Evolutionary conservation across 1,284 basidiomycete genomes (phyloP), one percentile per base, ranked within the genome.

Genomic region (Cutaneotrichosporon arboriforme): DNA sequence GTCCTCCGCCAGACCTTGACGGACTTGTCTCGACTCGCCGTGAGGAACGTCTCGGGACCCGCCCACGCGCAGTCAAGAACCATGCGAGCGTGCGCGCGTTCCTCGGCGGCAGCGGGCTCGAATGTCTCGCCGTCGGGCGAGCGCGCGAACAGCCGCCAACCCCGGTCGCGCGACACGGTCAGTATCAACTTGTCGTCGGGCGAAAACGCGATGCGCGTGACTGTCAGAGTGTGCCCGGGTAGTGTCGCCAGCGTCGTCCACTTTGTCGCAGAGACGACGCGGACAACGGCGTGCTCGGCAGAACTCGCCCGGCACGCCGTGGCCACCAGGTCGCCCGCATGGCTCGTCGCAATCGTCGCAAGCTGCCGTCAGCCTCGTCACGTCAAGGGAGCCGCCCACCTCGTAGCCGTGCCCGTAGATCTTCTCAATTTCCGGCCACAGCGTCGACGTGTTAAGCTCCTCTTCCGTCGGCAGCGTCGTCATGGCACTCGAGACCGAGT

Each of bases 381-480:
- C 39, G 21, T n/a, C n/a, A n/a, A n/a, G n/a, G n/a, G n/a, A n/a
- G n/a, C n/a, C n/a, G 60, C 68, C 54, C 59, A 90, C 87, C 81
- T 98, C 96, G 69, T 97, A 97, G 33, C 92, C 92, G 73, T 98
- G 96, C 1, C 94, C 96, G 71, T 97, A 99, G 2, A 99, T 79
- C 72, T 98, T 99, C 68, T 98, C 94, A 1, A 86, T 78, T 75
- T 98, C 96, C 0, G 94, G 94, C 96, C 96, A 99, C 0, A 98
- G 80, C 0, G 94, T 97, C 13, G 83, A 81, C 0, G 84, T 81
- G 0, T 88, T 84, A 1, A 98, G 80, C 72, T 80, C 77, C 51
- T 80, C 80, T 59, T 81, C 80, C 2, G 76, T 76, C 1, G 81
- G 80, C 10, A 80, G 72, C n/a, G 66, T 49, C 1, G 68, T 66